These are phyloP conservation scores for Chalciporus sp. DNA, from an alignment of 1,284 basidiomycete genomes.

Conservation along the genomic window DNA sequence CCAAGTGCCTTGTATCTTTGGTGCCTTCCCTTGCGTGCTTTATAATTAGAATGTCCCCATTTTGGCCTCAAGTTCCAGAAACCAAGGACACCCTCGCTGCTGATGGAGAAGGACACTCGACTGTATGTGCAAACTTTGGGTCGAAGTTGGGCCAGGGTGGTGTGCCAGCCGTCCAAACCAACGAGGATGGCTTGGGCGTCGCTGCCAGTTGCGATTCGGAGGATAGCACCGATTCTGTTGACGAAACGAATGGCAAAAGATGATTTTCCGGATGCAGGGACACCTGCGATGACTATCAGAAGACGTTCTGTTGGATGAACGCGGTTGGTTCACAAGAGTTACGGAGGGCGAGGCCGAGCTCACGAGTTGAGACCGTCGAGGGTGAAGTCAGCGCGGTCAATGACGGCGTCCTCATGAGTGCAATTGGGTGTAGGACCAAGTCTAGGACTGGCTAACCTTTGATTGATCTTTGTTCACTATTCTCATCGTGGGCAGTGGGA, in stretches of 20 bases:
- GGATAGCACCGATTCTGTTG: slow-evolving; percentile 27
- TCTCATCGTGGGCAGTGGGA: too few relatives aligned
- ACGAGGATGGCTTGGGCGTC: slow-evolving; percentile 54
- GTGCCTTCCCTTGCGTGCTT: too few relatives aligned
- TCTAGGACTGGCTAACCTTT: too few relatives aligned
- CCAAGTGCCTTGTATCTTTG: too few relatives aligned
- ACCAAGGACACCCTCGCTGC: too few relatives aligned
- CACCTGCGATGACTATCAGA: slow-evolving; percentile 76
- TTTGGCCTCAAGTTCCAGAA: too few relatives aligned
- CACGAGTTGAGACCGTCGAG: slow-evolving; percentile 30
- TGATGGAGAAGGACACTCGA: too few relatives aligned
- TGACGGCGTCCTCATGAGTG: slow-evolving; percentile 37
- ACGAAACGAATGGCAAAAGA: slow-evolving; percentile 64
- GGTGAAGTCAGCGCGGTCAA: slow-evolving; percentile 34
- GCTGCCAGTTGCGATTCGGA: too few relatives aligned
- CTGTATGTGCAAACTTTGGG: slow-evolving; percentile 69
- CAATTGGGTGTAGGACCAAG: too few relatives aligned
- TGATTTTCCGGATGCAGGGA: slow-evolving; percentile 86
- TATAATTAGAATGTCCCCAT: too few relatives aligned
- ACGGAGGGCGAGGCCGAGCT: not conserved
- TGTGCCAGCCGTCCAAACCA: slow-evolving; percentile 87
- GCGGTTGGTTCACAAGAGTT: slow-evolving; percentile 3
- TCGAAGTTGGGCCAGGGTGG: slow-evolving; percentile 71
- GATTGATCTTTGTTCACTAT: too few relatives aligned
- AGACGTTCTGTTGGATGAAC: slow-evolving; percentile 44